Evolutionary conservation across 768 basidiomycete species (phyloP).

Genomic region (Naematelia aurantialba): DNA sequence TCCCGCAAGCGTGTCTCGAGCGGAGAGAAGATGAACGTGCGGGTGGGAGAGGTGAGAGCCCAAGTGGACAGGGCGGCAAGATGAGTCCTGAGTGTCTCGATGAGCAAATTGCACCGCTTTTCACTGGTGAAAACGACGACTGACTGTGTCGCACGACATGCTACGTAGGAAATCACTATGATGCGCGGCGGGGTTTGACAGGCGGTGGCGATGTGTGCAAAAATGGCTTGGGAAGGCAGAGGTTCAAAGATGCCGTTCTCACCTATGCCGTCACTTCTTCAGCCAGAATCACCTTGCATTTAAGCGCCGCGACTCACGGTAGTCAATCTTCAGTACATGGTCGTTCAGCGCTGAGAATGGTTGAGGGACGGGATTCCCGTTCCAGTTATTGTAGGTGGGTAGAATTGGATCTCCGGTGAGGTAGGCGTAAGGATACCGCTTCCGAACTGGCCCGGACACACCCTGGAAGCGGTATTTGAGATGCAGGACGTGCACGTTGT

Average conservation of each 20-base stretch:
- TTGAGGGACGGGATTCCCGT: constrained; percentile 34
- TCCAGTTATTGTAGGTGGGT: not conserved
- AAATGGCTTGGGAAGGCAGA: constrained; percentile 42
- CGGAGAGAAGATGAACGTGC: constrained; percentile 42
- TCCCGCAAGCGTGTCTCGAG: constrained; percentile 44
- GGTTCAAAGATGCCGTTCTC: constrained; percentile 45
- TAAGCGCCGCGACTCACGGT: constrained; percentile 45
- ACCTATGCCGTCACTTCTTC: constrained; percentile 23
- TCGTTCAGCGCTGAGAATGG: constrained; percentile 46
- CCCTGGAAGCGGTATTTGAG: constrained; percentile 47
- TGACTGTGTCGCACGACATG: constrained; percentile 41
- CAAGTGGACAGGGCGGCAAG: constrained; percentile 36
- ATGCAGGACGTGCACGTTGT: constrained; percentile 43
- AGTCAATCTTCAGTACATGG: constrained; percentile 47
- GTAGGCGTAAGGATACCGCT: constrained; percentile 18
- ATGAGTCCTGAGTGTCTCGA: constrained; percentile 33
- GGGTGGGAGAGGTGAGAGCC: constrained; percentile 35
- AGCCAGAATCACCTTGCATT: too few relatives aligned
- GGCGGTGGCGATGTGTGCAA: constrained; percentile 37
- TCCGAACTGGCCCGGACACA: constrained; percentile 7
- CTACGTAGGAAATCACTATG: constrained; percentile 46
- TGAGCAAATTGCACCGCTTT: too few relatives aligned
- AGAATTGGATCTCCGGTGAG: constrained; percentile 15
- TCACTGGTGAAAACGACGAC: constrained; percentile 4
- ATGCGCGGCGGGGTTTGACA: constrained; percentile 46